These are phyloP conservation scores for Tylopilus rubrobrunneus DNA, from an alignment of 768 basidiomycete genomes.

Conservation along the genomic window DNA sequence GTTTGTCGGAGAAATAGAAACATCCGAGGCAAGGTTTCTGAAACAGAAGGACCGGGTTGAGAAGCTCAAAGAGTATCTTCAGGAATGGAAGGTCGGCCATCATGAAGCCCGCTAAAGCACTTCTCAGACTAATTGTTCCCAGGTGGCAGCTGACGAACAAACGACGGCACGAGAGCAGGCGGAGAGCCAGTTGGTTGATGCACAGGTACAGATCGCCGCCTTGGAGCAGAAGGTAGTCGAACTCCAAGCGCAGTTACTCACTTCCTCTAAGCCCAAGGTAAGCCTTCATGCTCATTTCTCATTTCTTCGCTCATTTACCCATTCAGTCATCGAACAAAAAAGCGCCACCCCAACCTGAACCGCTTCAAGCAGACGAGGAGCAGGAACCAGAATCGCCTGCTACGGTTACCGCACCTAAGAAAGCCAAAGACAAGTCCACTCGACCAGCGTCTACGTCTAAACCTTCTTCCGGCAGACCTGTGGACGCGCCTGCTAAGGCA, in stretches of 20 bases:
- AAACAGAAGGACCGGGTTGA: slow-evolving; percentile 42
- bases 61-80: slow-evolving; percentile 39
- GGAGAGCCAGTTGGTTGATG: slow-evolving; percentile 33
- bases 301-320: background rate
- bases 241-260: slow-evolving; percentile 42
- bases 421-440: slow-evolving; percentile 16
- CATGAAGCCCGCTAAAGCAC: background rate
- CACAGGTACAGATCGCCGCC: slow-evolving; percentile 21
- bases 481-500: slow-evolving; percentile 18
- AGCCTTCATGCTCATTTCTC: background rate
- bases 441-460: slow-evolving; percentile 15
- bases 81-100: slow-evolving; percentile 45
- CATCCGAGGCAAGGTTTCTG: slow-evolving; percentile 36
- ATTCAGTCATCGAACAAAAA: slow-evolving; percentile 15
- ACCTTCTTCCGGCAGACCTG: slow-evolving; percentile 15
- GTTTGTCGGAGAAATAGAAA: slow-evolving; percentile 17
- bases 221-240: slow-evolving; percentile 41
- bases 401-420: slow-evolving; percentile 7
- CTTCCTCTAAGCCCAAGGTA: slow-evolving; percentile 31
- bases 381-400: slow-evolving; percentile 11
- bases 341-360: background rate
- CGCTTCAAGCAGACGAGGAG: slow-evolving; percentile 24
- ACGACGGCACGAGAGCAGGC: slow-evolving; percentile 35
- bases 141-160: slow-evolving; percentile 40
- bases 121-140: background rate